Evolutionary conservation across 139 green algal species (phyloP), one percentile per base, ranked within the genome.

Genomic region (Choricystis sp.): DNA sequence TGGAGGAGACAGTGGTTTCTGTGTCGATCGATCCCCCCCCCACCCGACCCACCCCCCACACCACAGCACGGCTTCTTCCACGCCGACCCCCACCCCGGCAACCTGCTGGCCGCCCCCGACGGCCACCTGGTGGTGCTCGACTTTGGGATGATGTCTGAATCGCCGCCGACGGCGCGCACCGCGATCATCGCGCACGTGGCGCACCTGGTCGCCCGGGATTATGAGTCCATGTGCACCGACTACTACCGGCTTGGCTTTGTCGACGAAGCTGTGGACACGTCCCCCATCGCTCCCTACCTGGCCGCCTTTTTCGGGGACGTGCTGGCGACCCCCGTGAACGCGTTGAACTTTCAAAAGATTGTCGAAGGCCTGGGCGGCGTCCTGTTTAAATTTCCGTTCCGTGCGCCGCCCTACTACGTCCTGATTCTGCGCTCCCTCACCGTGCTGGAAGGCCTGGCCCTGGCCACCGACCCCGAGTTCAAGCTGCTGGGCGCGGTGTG

Each of bases 151-250:
- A 97, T 99, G 89, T 87, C 72, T 64, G 80, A 92, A 57, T 84
- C 86, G 49, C 60, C 56, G 4, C 22, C 31, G 0, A 21, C 62
- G 49, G 52, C 79, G 26, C 63, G 73, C 5, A 74, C 89, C 62
- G 87, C 89, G 59, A 92, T 98, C 81, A 97, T 98, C 57, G 78
- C 77, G 0, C 91, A 97, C 68, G 86, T 98, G 26, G 89, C 96
- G 49, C 92, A 98, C 76, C 77, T 97, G 26, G 90, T 98, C 58
- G 97, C 97, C 77, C 64, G 85, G 16, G 78, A 84, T 69, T 84
- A 83, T 62, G 19, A 66, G 58, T 31, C 82, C 26, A 94, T 98
- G 89, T 90, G 88, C 63, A 57, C 69, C 3, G 88, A 96, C 77
- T 97, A 96, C 81, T 95, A 94, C 79, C 79, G 72, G 25, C 78